Conservation (phyloP, 2,329 filamentous ascomycete species). For the Calonectria pauciramosa region DNA sequence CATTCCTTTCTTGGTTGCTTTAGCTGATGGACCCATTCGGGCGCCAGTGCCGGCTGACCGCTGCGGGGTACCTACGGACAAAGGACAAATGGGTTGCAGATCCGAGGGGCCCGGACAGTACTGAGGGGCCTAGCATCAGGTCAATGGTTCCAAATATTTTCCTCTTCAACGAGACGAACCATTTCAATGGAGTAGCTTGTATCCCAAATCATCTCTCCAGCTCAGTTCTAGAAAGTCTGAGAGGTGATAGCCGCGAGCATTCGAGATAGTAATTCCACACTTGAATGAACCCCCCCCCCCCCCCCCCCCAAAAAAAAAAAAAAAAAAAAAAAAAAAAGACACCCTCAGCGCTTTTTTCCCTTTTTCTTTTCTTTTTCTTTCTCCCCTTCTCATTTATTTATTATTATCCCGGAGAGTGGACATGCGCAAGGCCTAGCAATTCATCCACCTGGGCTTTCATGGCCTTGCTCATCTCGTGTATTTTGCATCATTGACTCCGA, state of each 20-base stretch:
- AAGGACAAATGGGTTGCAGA: constrained; percentile 46
- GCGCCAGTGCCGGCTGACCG: constrained; percentile 45
- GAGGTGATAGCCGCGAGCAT: not conserved
- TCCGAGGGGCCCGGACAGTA: constrained; percentile 41
- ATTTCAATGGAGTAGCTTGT: constrained; percentile 33
- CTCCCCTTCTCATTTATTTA: not conserved
- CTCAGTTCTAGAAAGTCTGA: constrained; percentile 22
- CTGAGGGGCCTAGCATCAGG: constrained; percentile 34
- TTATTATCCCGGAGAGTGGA: not conserved
- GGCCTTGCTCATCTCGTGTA: constrained; percentile 31
- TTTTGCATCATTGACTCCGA: constrained; percentile 1
- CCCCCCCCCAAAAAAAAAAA: no score
- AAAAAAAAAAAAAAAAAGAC: not conserved
- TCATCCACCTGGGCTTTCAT: not conserved
- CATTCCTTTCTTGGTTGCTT: constrained; percentile 27
- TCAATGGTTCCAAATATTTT: constrained; percentile 39
- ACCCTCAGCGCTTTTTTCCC: not conserved
- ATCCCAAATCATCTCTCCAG: not conserved
- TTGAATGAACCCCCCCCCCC: no score
- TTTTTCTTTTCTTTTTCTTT: constrained; percentile 5
- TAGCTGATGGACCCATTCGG: constrained; percentile 40
- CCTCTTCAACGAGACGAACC: constrained; percentile 35
- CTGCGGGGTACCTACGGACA: constrained; percentile 43
- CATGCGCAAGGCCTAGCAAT: constrained; percentile 15
- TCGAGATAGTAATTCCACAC: not conserved